phyloP scores from a whole-genome alignment of 106 monocot species.

The Gastrodia elata region DNA sequence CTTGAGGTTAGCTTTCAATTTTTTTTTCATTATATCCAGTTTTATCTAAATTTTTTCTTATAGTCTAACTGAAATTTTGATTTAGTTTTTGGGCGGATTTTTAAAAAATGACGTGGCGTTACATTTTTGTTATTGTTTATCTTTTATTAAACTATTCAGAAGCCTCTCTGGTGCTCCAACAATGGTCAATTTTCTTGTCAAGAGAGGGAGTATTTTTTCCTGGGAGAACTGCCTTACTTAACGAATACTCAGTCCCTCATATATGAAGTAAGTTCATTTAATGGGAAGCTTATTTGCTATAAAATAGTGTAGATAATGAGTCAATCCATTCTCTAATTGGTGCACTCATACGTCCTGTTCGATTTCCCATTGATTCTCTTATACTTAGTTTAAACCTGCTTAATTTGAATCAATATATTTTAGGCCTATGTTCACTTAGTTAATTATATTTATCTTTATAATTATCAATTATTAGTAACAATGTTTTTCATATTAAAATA shows the following conservation, averaged over 20 bases:
- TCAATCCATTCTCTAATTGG: not conserved
- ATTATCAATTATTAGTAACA: no score
- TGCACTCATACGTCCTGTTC: no score
- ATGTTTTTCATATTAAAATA: no score
- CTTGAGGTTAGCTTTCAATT: constrained; percentile 63
- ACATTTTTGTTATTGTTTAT: not conserved
- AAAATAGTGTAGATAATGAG: not conserved
- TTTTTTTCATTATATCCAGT: not conserved
- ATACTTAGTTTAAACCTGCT: no score
- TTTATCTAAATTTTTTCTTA: not conserved
- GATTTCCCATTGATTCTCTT: no score
- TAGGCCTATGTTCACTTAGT: no score
- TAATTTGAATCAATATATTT: no score
- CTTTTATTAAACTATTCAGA: constrained; percentile 34
- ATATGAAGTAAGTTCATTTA: constrained; percentile 59
- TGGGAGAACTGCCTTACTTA: constrained; percentile 87
- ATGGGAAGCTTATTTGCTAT: not conserved
- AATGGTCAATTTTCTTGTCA: constrained; percentile 43
- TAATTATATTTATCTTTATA: no score
- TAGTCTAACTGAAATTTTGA: not conserved
- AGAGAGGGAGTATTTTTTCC: constrained; percentile 75
- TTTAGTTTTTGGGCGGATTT: not conserved
- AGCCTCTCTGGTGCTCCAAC: constrained; percentile 72
- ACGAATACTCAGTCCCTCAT: constrained; percentile 47
- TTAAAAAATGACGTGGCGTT: not conserved